Conservation (phyloP, 306 rosid species). For the Medicago lupulina region DNA sequence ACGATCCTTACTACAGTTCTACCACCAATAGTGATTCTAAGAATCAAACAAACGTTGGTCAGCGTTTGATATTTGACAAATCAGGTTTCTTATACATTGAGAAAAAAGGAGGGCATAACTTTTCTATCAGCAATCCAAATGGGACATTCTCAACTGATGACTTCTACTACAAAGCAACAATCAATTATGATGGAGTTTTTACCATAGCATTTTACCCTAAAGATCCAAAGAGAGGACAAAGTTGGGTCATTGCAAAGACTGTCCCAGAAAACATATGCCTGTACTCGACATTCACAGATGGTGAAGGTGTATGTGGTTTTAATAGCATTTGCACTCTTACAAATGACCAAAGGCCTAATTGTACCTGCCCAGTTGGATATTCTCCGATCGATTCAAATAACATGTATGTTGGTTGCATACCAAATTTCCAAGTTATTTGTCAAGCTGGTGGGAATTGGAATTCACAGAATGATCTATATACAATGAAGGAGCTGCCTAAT, state of each 20-base stretch:
- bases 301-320: conserved; percentile 57
- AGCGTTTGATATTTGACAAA: conserved; percentile 42
- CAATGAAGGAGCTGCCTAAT: conserved; percentile 28
- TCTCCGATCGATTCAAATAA: conserved; percentile 34
- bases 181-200: conserved; percentile 62
- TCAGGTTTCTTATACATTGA: conserved; percentile 49
- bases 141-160: background rate
- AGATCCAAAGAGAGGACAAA: conserved; percentile 14
- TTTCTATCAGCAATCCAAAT: background rate
- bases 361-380: conserved; percentile 32
- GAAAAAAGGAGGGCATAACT: conserved; percentile 37
- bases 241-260: conserved; percentile 30
- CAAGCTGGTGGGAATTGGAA: background rate
- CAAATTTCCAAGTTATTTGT: conserved; percentile 35
- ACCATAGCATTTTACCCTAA: conserved; percentile 44
- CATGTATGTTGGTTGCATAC: conserved; percentile 30
- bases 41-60: conserved; percentile 39
- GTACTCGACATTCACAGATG: background rate
- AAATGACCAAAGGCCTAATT: conserved; percentile 39
- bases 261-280: conserved; percentile 46
- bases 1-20: conserved; percentile 15
- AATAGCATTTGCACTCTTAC: conserved; percentile 52
- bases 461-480: conserved; percentile 6
- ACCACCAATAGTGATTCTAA: background rate
- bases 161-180: conserved; percentile 51